Evolutionary conservation across 2,329 filamentous ascomycete species (phyloP), one percentile per base, ranked within the genome.

Genomic region (Ascochyta fabae): DNA sequence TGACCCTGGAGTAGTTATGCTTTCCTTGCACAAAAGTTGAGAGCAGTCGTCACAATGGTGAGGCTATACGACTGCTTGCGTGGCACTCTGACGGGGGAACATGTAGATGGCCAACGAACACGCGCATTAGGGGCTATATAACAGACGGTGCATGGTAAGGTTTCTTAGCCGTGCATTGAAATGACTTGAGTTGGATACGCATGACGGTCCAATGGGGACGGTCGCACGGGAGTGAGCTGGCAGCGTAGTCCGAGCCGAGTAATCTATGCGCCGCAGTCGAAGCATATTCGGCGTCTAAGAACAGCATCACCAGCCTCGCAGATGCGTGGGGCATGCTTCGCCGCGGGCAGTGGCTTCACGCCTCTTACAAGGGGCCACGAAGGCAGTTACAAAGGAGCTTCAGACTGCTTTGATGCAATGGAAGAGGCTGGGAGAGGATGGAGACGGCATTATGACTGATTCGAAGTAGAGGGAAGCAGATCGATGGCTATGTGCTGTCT

Each of bases 91-190:
- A 67, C 60, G 59, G 59, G 64, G 58, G 65, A 73, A 66, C 64
- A 65, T 67, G 62, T 64, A 65, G 53, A 67, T 58, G 56, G 47
- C 62, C 58, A 62, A 62, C 61, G 62, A 62, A 66, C 67, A 73
- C 65, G 71, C 70, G 70, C 62, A 65, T 65, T 62, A 67, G 53
- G 61, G 66, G 58, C 67, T 73, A 75, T 72, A 74, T 72, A 74
- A 66, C 52, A 65, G 56, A 59, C 59, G 62, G 62, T 66, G 62
- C 56, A 61, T 59, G 54, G 62, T 53, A 61, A 64, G 62, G 62
- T 53, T 60, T 63, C 47, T 58, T 62, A 67, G 65, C 60, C 60
- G 58, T 69, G 70, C 68, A 70, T 61, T 44, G 57, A 55, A 57
- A 69, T 62, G 64, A 71, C 67, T 66, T 66, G 67, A 64, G 62